Base-by-base conservation (phyloP, 2,329 filamentous ascomycete genomes). In the Botryosphaeria dothidea region DNA sequence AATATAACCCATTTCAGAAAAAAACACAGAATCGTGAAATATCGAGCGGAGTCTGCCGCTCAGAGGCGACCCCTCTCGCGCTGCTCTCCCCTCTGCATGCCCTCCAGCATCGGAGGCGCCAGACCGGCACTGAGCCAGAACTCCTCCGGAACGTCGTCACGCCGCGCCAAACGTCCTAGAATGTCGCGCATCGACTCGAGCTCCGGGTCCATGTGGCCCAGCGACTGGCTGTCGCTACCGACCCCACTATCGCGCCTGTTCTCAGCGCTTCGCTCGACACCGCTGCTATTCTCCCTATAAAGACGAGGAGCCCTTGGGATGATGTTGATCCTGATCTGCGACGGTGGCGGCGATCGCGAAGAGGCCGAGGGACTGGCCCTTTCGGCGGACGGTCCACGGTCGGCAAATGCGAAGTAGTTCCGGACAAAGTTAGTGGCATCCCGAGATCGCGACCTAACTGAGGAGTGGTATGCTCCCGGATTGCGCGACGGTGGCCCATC, bases 121-220 rank as follows among this genome's bases (percentile, higher is more conserved):
- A 82, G 68, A 13, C 80, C 80, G 19, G 81, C 78, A 21, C 76
- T 79, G 62, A 76, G 77, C 92, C 92, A 96, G 88, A 90, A 93
- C 68, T 92, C 88, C 67, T 95, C 91, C 0, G 91, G 90, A 62
- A 95, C 90, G 70, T 93, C 90, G 72, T 92, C 86, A 25, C 91
- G 82, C 19, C 86, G 84, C 36, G 89, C 87, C 63, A 96, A 82
- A 48, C 87, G 84, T 69, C 89, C 87, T 38, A 95, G 83, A 52
- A 96, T 90, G 58, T 84, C 83, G 69, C 91, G 89, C 85, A 93
- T 90, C 51, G 88, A 86, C 23, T 85, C 83, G 27, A 90, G 75
- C 70, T 82, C 79, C 64, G 73, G 73, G 23, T 78, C 75, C 4
- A 74, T 68, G 5, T 57, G 45, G 38, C 13, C 19, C 31, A 34